Conservation (phyloP, 2,329 filamentous ascomycete species). For the Penicillium sp. region DNA sequence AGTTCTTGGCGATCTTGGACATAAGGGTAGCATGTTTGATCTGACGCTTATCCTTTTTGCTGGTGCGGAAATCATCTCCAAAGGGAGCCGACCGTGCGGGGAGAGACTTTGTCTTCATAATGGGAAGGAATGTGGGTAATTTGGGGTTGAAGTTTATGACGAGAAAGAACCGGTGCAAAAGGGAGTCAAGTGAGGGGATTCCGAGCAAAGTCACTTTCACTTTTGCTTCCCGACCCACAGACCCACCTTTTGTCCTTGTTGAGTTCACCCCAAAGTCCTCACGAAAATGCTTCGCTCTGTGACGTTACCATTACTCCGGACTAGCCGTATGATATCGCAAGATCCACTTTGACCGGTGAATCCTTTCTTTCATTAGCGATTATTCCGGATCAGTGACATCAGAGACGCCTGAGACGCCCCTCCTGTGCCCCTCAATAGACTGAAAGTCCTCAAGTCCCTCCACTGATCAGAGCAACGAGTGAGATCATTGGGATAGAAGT, state of each 20-base stretch:
- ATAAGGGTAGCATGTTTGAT: slow-evolving; percentile 80
- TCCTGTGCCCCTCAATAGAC: too few species aligned
- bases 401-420: not conserved
- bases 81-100: slow-evolving; percentile 16
- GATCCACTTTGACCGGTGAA: slow-evolving; percentile 17
- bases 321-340: not conserved
- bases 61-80: slow-evolving; percentile 56
- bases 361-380: not conserved
- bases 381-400: slow-evolving; percentile 14
- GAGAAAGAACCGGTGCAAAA: slow-evolving; percentile 12
- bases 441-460: not conserved
- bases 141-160: not conserved
- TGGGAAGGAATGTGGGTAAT: not conserved
- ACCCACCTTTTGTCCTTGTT: slow-evolving; percentile 14
- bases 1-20: slow-evolving; percentile 65
- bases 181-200: slow-evolving; percentile 11
- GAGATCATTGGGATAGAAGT: slow-evolving; percentile 10
- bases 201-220: slow-evolving; percentile 2
- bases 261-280: slow-evolving; percentile 9
- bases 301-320: slow-evolving; percentile 14
- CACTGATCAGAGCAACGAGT: not conserved
- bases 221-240: slow-evolving; percentile 5
- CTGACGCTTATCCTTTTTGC: slow-evolving; percentile 76
- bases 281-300: slow-evolving; percentile 16
- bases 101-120: slow-evolving; percentile 3